A percentile compares a stretch with the other conserved stretches of the same genome.
Conservation (phyloP, 345 rosid genomes). For the Corchorus olitorius region DNA sequence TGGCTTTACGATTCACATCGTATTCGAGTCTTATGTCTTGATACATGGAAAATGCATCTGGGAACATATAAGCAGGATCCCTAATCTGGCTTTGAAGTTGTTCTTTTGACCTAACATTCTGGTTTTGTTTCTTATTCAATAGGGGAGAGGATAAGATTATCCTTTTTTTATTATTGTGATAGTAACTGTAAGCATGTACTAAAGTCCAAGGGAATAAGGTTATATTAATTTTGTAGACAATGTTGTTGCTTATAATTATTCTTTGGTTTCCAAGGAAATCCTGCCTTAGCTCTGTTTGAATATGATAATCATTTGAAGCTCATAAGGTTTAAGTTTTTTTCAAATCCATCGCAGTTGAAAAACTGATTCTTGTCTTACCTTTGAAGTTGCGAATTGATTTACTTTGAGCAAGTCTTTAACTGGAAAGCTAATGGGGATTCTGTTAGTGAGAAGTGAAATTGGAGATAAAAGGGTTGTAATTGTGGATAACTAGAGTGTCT, state of each 20-base stretch:
- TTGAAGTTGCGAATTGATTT: not conserved
- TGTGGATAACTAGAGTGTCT: not conserved
- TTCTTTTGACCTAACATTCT: constrained; percentile 20
- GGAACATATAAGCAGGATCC: constrained; percentile 32
- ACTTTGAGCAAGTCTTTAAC: not conserved
- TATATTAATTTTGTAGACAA: not conserved
- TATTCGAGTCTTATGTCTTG: constrained; percentile 21
- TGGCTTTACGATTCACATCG: constrained; percentile 17
- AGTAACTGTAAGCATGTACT: not conserved
- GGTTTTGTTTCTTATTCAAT: constrained; percentile 9
- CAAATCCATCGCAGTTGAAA: not conserved
- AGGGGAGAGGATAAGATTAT: not conserved
- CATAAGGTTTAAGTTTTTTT: not conserved
- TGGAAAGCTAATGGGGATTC: not conserved
- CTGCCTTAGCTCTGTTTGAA: not conserved
- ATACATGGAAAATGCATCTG: constrained; percentile 29
- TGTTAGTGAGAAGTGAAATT: not conserved
- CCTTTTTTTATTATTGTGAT: not conserved
- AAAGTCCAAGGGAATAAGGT: not conserved
- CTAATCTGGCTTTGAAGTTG: constrained; percentile 31
- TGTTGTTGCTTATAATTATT: not conserved
- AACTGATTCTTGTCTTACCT: not conserved
- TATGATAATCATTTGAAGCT: not conserved
- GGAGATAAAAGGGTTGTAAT: not conserved
- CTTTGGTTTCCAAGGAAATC: not conserved